Conservation (phyloP, 2,329 filamentous ascomycete species). For the Colletotrichum destructivum region DNA sequence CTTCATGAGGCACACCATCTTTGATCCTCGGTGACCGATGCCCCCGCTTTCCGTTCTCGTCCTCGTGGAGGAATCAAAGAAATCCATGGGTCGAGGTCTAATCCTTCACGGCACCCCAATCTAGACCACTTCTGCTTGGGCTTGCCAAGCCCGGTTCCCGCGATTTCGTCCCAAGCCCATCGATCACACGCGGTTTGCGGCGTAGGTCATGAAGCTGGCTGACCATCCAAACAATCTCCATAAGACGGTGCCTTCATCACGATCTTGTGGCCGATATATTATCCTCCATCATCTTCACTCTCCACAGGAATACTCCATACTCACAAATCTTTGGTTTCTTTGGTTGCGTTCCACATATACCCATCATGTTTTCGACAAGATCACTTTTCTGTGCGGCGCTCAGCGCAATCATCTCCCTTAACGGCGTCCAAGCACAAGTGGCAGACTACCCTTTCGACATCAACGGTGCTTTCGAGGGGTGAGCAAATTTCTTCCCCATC, state of each 20-base stretch:
- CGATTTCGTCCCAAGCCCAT: neutral
- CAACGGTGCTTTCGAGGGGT: conserved; percentile 39
- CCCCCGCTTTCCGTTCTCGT: neutral
- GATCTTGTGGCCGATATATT: neutral
- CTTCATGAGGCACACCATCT: too few species aligned
- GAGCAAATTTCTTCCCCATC: neutral
- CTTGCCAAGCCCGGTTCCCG: neutral
- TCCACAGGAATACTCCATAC: neutral
- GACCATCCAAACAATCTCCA: neutral
- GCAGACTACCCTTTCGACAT: conserved; percentile 38
- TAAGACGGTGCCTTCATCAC: conserved; percentile 12
- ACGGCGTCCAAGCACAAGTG: conserved; percentile 14
- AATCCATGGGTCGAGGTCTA: conserved; percentile 12
- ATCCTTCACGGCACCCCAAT: conserved; percentile 12
- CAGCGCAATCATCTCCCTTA: conserved; percentile 4
- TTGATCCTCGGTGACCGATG: neutral
- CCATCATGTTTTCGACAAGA: conserved; percentile 24
- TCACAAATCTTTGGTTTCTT: neutral
- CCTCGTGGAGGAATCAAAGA: conserved; percentile 17
- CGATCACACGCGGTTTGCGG: neutral
- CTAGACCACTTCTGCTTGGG: conserved; percentile 16
- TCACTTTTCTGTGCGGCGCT: conserved; percentile 25
- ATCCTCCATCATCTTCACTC: neutral
- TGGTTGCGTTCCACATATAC: neutral
- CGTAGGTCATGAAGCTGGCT: neutral